Evolutionary conservation across 257 asterid species (phyloP).

Genomic region (Solanum verrucosum): DNA sequence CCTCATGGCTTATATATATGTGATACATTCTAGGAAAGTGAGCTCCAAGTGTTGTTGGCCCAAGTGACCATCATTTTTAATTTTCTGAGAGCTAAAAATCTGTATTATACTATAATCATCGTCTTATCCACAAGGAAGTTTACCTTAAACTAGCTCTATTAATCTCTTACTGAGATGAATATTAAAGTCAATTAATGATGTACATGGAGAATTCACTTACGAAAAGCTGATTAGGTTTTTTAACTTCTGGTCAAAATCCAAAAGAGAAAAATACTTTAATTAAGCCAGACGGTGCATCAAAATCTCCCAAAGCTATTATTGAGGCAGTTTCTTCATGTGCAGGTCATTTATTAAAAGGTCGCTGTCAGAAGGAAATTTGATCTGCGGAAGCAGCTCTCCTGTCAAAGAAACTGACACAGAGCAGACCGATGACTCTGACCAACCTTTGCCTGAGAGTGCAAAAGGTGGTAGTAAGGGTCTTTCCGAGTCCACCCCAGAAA

Average conservation of each 20-base stretch:
- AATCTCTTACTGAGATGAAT: neutral
- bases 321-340: slow-evolving; percentile 5
- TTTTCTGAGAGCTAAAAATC: neutral
- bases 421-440: slow-evolving; percentile 30
- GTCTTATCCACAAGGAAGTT: neutral
- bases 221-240: neutral
- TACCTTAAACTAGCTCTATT: neutral
- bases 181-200: neutral
- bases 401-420: slow-evolving; percentile 35
- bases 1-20: neutral
- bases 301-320: neutral
- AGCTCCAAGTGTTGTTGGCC: neutral
- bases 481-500: slow-evolving; percentile 53
- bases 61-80: neutral
- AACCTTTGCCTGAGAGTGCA: slow-evolving; percentile 21
- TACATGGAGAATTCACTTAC: neutral
- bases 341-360: slow-evolving; percentile 78
- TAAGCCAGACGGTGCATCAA: neutral
- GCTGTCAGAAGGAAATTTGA: slow-evolving; percentile 79
- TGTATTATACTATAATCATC: neutral
- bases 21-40: neutral
- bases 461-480: slow-evolving; percentile 26
- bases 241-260: neutral
- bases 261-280: neutral
- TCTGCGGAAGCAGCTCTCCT: slow-evolving; percentile 37